Conservation (phyloP, 163 green algal genomes). For the Prototheca stagnorum region DNA sequence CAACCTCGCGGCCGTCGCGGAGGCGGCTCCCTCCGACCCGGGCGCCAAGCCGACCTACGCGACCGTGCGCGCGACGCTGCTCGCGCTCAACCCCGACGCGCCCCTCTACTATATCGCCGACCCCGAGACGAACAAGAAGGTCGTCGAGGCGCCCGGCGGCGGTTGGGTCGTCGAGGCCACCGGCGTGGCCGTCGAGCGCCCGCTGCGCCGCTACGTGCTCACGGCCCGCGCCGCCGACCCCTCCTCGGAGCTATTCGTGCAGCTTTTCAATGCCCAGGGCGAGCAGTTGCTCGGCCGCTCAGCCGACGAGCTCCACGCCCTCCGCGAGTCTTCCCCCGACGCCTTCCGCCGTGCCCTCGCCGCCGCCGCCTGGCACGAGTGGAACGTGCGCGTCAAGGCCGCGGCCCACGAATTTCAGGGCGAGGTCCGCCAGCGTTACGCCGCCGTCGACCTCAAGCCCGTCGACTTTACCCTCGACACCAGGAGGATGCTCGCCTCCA, state of each 20-base stretch:
- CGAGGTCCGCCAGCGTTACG: slow-evolving; percentile 18
- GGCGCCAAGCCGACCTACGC: slow-evolving; percentile 55
- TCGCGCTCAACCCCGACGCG: slow-evolving; percentile 39
- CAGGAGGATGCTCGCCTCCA: slow-evolving; percentile 10
- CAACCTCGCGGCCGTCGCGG: slow-evolving; percentile 6
- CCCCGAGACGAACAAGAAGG: slow-evolving; percentile 74
- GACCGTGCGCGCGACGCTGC: slow-evolving; percentile 17
- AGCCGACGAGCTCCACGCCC: slow-evolving; percentile 51
- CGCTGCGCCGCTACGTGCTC: slow-evolving; percentile 62
- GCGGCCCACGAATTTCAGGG: slow-evolving; percentile 34
- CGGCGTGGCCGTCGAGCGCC: slow-evolving; percentile 30
- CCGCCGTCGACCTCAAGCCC: slow-evolving; percentile 7
- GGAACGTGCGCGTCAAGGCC: slow-evolving; percentile 24
- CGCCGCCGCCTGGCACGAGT: slow-evolving; percentile 31
- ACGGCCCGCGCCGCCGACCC: not conserved
- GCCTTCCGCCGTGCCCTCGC: slow-evolving; percentile 19
- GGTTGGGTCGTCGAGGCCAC: slow-evolving; percentile 57
- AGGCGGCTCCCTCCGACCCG: slow-evolving; percentile 21
- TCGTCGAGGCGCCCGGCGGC: slow-evolving; percentile 35
- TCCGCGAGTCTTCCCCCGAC: slow-evolving; percentile 26
- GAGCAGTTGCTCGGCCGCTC: slow-evolving; percentile 41
- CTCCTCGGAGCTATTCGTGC: slow-evolving; percentile 14
- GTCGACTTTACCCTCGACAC: slow-evolving; percentile 23
- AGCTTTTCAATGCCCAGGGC: slow-evolving; percentile 64
- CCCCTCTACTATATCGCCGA: slow-evolving; percentile 69